phyloP scores from a whole-genome alignment of 345 rosid species.

The Salix viminalis region DNA sequence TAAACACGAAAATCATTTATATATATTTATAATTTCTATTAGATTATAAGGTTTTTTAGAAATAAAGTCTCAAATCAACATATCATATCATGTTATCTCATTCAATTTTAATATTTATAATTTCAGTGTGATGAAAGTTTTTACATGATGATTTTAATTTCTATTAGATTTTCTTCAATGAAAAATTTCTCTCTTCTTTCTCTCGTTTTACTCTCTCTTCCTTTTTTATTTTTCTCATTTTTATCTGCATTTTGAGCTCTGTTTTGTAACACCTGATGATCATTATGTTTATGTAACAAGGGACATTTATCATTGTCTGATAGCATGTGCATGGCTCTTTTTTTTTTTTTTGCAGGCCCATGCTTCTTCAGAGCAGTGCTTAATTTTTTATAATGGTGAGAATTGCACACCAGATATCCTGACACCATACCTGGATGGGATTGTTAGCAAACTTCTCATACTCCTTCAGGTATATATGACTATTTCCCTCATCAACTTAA shows the following conservation, averaged over 20 bases:
- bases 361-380: constrained; percentile 96
- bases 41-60: too few species aligned
- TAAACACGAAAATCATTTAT: too few species aligned
- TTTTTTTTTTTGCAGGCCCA: constrained; percentile 59
- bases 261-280: background rate
- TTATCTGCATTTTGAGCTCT: background rate
- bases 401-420: constrained; percentile 88
- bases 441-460: constrained; percentile 87
- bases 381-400: constrained; percentile 63
- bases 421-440: constrained; percentile 74
- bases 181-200: too few species aligned
- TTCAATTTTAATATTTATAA: too few species aligned
- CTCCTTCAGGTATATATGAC: constrained; percentile 63
- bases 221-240: too few species aligned
- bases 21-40: too few species aligned
- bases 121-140: too few species aligned
- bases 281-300: background rate
- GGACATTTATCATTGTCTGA: background rate
- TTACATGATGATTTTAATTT: too few species aligned
- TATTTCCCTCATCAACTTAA: background rate
- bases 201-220: too few species aligned
- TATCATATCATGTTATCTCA: too few species aligned
- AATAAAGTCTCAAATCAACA: too few species aligned
- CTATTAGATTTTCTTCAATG: too few species aligned
- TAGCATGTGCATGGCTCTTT: background rate